These are phyloP conservation scores for Blastobotrys indianensis DNA, from an alignment of 1,139 yeast species.

Conservation along the genomic window DNA sequence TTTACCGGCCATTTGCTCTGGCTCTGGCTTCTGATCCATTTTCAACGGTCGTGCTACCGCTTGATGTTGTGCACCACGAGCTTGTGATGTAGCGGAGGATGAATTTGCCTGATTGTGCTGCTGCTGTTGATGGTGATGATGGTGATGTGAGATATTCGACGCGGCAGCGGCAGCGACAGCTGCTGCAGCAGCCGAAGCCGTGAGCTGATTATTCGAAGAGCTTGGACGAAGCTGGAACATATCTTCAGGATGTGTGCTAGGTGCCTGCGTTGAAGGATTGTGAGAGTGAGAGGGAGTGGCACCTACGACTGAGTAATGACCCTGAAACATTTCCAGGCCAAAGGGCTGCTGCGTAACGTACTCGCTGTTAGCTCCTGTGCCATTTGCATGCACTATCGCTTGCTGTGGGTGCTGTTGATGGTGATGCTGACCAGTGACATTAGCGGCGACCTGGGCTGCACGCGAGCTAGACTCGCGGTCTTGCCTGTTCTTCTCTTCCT, in stretches of 20 bases:
- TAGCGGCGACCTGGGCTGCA: conserved; percentile 4
- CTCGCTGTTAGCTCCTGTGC: neutral
- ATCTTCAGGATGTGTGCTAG: no score
- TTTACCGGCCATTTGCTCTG: no score
- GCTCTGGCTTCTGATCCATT: no score
- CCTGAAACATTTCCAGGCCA: conserved; percentile 2
- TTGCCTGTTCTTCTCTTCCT: neutral
- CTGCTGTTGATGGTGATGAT: conserved; percentile 14
- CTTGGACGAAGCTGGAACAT: no score
- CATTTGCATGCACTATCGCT: neutral
- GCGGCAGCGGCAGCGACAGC: conserved; percentile 6
- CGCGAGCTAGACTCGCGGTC: neutral
- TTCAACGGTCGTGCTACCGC: no score
- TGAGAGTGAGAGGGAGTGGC: no score
- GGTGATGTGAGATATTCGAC: conserved; percentile 5
- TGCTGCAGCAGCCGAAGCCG: neutral
- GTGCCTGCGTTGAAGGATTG: no score
- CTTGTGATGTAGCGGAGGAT: conserved; percentile 19
- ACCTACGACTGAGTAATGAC: neutral
- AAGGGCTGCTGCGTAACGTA: neutral
- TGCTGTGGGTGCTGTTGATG: neutral
- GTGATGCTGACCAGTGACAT: conserved; percentile 1
- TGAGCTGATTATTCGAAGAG: neutral
- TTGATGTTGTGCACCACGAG: conserved; percentile 16
- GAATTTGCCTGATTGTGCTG: conserved; percentile 12